These are phyloP conservation scores for Fraxinus anomala DNA, from an alignment of 257 asterid species.

Conservation along the genomic window DNA sequence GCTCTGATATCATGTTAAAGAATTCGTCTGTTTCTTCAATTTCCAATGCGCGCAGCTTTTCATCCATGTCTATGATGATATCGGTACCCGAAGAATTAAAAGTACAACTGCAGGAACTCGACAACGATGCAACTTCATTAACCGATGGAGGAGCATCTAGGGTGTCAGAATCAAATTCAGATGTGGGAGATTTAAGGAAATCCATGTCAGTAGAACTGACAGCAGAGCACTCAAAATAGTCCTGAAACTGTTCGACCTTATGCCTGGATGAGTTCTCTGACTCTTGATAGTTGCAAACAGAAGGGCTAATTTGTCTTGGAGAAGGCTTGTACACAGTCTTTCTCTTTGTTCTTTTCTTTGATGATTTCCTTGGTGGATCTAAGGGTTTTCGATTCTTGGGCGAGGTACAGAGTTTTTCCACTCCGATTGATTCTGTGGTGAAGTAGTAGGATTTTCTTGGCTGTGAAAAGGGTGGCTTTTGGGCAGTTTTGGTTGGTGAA, in stretches of 20 bases:
- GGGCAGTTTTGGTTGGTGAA: constrained; percentile 23
- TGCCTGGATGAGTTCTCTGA: constrained; percentile 15
- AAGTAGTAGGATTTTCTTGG: constrained; percentile 56
- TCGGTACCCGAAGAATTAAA: constrained; percentile 52
- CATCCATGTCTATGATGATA: constrained; percentile 59
- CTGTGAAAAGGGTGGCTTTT: constrained; percentile 30
- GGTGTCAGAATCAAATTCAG: constrained; percentile 41
- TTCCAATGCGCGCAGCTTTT: constrained; percentile 19
- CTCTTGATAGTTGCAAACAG: constrained; percentile 17
- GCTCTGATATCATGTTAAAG: constrained; percentile 42
- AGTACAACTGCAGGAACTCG: constrained; percentile 45
- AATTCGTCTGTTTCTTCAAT: constrained; percentile 25
- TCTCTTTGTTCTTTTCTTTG: constrained; percentile 50
- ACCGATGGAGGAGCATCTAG: constrained; percentile 27
- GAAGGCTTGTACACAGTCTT: constrained; percentile 75
- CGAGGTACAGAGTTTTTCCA: constrained; percentile 28
- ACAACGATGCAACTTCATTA: constrained; percentile 30
- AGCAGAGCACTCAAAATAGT: constrained; percentile 13
- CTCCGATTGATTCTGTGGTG: constrained; percentile 39
- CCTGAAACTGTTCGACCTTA: constrained; percentile 9
- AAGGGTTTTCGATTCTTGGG: constrained; percentile 35
- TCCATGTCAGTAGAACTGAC: constrained; percentile 40
- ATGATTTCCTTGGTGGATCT: constrained; percentile 57
- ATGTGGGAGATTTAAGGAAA: constrained; percentile 39
- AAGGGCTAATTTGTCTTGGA: constrained; percentile 36